phyloP scores from a whole-genome alignment of 2,329 filamentous ascomycete genomes.

The Ascochyta lentis region DNA sequence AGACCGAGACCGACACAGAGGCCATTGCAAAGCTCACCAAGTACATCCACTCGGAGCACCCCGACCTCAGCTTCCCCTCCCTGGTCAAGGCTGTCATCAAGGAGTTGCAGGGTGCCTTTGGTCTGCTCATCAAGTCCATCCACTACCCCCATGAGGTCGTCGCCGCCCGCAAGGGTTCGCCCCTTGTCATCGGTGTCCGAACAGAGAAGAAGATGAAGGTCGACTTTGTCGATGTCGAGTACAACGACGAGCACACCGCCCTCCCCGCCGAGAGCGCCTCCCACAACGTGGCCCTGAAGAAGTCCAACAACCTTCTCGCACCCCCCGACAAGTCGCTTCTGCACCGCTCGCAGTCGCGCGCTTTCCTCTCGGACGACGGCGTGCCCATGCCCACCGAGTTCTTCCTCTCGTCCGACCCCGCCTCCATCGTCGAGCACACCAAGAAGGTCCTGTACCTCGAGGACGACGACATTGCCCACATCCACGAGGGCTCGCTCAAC shows the following conservation, averaged over 20 bases:
- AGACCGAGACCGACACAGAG: slow-evolving; percentile 99
- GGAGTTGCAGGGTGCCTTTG: slow-evolving; percentile 97
- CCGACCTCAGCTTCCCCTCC: slow-evolving; percentile 92
- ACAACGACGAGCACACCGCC: slow-evolving; percentile 77
- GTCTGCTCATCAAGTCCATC: slow-evolving; percentile 95
- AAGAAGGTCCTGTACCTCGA: slow-evolving; percentile 99
- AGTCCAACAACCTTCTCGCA: slow-evolving; percentile 69
- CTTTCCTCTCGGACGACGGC: slow-evolving; percentile 98
- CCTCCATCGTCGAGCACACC: slow-evolving; percentile 98
- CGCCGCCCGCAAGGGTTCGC: slow-evolving; percentile 97
- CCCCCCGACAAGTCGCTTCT: slow-evolving; percentile 97
- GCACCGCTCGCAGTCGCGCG: slow-evolving; percentile 96
- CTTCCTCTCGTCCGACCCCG: slow-evolving; percentile 98
- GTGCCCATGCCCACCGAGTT: slow-evolving; percentile 98
- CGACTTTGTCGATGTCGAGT: slow-evolving; percentile 99
- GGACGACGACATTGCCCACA: slow-evolving; percentile 99
- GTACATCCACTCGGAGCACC: slow-evolving; percentile 95
- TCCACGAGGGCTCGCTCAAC: slow-evolving; percentile 98
- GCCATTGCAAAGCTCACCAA: slow-evolving; percentile 99
- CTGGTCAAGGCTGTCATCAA: slow-evolving; percentile 97
- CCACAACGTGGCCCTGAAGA: slow-evolving; percentile 97
- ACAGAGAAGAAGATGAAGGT: slow-evolving; percentile 99
- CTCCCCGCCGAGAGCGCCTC: slow-evolving; percentile 93
- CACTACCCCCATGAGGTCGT: slow-evolving; percentile 98
- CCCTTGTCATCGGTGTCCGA: slow-evolving; percentile 94